Conservation (phyloP, 2,329 filamentous ascomycete species). For the Aspergillus ustus region DNA sequence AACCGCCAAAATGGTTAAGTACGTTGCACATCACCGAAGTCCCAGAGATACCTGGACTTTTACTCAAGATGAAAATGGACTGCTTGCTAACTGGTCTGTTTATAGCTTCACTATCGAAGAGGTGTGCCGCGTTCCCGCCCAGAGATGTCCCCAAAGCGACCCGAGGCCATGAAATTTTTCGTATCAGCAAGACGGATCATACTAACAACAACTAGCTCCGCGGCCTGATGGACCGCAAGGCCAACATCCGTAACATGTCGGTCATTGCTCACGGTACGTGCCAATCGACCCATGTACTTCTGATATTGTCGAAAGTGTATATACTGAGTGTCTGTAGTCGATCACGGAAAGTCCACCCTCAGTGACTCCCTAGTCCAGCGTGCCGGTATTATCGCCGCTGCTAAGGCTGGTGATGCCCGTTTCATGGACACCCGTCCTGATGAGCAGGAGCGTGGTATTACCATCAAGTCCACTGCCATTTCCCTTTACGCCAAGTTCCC, state of each 20-base stretch:
- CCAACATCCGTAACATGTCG: conserved; percentile 91
- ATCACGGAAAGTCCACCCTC: conserved; percentile 99
- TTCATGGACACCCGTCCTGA: conserved; percentile 97
- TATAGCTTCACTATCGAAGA: conserved; percentile 96
- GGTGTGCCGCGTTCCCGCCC: conserved; percentile 56
- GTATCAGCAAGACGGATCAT: not conserved
- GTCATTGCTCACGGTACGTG: conserved; percentile 93
- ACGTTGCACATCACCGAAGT: conserved; percentile 58
- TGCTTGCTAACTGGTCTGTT: conserved; percentile 37
- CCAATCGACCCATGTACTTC: not conserved
- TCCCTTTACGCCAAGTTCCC: conserved; percentile 89
- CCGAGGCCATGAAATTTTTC: conserved; percentile 12
- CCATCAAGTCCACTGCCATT: conserved; percentile 99
- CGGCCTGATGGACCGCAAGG: conserved; percentile 54
- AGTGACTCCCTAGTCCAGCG: conserved; percentile 99
- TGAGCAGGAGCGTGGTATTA: conserved; percentile 99
- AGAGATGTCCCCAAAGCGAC: conserved; percentile 1
- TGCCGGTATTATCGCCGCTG: conserved; percentile 98
- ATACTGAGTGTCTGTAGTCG: conserved; percentile 60
- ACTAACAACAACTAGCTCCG: conserved; percentile 44
- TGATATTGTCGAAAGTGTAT: not conserved
- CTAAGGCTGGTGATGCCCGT: conserved; percentile 93
- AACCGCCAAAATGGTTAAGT: conserved; percentile 99
- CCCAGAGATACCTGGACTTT: not conserved
- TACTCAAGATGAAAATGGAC: conserved; percentile 1